These are phyloP conservation scores for Citrullus amarus DNA, from an alignment of 306 rosid species.

Conservation along the genomic window DNA sequence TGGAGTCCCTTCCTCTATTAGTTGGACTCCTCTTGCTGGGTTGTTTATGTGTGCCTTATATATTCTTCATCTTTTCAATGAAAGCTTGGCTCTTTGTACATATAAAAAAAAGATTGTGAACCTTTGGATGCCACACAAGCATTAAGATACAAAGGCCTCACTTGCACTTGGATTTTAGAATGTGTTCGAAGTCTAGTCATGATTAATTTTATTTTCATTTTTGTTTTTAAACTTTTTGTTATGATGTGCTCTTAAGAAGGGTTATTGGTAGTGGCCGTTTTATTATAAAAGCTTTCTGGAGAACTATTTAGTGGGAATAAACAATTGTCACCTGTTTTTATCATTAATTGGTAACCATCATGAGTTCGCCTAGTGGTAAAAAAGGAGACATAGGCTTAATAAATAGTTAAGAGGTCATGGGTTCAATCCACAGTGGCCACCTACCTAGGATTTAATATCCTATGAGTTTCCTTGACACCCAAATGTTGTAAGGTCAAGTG, in stretches of 20 bases:
- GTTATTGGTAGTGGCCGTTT: too few relatives aligned
- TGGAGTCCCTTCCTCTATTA: background rate
- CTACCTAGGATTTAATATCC: too few relatives aligned
- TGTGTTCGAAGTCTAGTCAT: background rate
- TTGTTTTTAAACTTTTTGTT: background rate
- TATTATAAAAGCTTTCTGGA: background rate
- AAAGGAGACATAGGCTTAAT: too few relatives aligned
- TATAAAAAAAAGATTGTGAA: background rate
- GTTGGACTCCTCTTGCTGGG: background rate
- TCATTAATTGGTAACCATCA: background rate
- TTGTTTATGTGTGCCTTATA: background rate
- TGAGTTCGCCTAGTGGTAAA: too few relatives aligned
- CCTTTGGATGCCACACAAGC: background rate
- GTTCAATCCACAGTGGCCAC: too few relatives aligned
- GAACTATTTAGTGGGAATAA: background rate
- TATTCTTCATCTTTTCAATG: background rate
- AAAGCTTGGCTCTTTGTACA: background rate
- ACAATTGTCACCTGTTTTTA: background rate
- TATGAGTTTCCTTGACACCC: too few relatives aligned
- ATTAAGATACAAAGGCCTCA: background rate
- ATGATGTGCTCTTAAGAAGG: background rate
- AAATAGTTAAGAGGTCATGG: too few relatives aligned
- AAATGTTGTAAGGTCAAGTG: too few relatives aligned
- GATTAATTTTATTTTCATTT: background rate
- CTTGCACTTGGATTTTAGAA: background rate